Evolutionary conservation across 768 basidiomycete genomes (phyloP), one percentile per base, ranked within the genome.

Genomic region (Leccinum incarnatum): DNA sequence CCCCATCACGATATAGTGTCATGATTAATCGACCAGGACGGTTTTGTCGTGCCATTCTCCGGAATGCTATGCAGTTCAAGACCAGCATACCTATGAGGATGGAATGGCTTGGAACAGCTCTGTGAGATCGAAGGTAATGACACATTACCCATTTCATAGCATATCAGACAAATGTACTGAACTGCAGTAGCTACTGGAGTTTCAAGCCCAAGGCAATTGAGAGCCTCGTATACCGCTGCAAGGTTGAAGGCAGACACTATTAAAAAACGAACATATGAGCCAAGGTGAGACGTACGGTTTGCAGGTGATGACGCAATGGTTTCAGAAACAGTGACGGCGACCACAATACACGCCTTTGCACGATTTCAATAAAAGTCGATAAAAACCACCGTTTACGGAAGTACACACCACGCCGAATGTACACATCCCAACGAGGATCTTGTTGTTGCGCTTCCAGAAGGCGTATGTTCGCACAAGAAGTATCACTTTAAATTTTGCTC

Each of bases 391-490:
- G 10, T 6, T 25, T 19, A 47, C 7, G 2, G 17, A 49, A 51
- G 36, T 8, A 51, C 65, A 5, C n/a, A 61, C 65, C 10, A 30
- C 36, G 29, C 57, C 55, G 37, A 58, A 56, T 15, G 45, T 45
- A 25, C 61, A 60, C 46, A 57, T 64, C 45, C 65, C 62, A n/a
- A 64, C 48, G 4, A 67, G 65, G 14, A 67, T 51, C 58, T 29
- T 67, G 58, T 32, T 64, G n/a, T 59, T n/a, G 15, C 51, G 32
- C 6, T 57, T 56, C 66, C 66, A 67, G 55, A 67, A 67, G 3
- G 40, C 62, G 10, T 64, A 67, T 37, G 65, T 67, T 36, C 65
- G 60, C 23, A 67, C 58, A 8, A 64, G 49, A 40, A 67, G 57
- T 55, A 66, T 66, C 1, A n/a, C 65, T 66, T 21, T 25, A 2